Evolutionary conservation across 768 basidiomycete genomes (phyloP), one percentile per base, ranked within the genome.

Genomic region (Pleurotus eryngii): DNA sequence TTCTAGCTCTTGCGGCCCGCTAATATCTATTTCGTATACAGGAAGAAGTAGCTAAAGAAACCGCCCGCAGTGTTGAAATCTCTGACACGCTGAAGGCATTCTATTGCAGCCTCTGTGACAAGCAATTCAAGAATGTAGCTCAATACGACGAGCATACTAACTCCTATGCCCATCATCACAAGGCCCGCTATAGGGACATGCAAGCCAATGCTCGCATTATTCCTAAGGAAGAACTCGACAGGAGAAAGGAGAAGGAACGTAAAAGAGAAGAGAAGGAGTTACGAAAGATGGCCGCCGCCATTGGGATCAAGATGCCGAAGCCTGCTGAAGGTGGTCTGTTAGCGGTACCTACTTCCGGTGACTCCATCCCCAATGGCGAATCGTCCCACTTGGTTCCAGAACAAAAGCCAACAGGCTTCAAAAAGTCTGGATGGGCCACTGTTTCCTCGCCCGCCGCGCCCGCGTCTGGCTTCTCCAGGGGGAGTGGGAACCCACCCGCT

Each of bases 121-220:
- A 92, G 68, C 92, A 94, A 68, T 93, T 92, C 73, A 81, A 86
- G 68, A 93, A 81, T 49, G 89, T 93, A 17, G 85, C 89, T 0
- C 91, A 92, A 65, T 94, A 90, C 63, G 92, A 93, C 61, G 92
- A 93, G 65, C 92, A 94, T 70, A 90, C 89, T 55, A 93, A 92
- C 65, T 92, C 92, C 5, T 92, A 92, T 62, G 89, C 90, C 0
- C 90, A 92, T 65, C 89, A 90, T 63, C 91, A 92, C 73, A 92
- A 89, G 71, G 86, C 86, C 37, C 86, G 92, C 49, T 81, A 86
- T 68, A 86, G 76, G 62, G 90, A 92, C 63, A 89, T 92, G 89
- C 88, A 91, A 72, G 83, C 84, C 26, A 84, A 84, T 49, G 81
- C 81, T 49, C 84, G 87, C 9, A 71, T 83, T n/a, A 82, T 83